phyloP scores from a whole-genome alignment of 805 yeast genomes.

The Saccharomycopsis selenospora region DNA sequence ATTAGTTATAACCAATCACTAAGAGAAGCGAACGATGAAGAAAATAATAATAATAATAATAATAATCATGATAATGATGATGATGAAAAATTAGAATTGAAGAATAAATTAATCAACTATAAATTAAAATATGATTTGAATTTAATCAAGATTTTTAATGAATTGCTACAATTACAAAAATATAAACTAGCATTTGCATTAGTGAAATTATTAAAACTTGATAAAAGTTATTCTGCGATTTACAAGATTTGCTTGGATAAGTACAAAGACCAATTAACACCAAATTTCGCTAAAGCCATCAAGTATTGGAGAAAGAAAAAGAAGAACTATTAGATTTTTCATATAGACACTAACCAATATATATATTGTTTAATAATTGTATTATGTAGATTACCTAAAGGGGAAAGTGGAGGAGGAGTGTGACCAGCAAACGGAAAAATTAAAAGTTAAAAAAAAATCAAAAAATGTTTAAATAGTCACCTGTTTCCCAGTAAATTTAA shows the following conservation, averaged over 20 bases:
- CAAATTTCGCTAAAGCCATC: conserved; percentile 8
- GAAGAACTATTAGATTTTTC: background rate
- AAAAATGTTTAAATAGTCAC: too few relatives aligned
- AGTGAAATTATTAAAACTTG: conserved; percentile 11
- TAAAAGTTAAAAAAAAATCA: too few relatives aligned
- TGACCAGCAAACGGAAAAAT: too few relatives aligned
- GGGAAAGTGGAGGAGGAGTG: too few relatives aligned
- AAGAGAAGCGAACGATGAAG: background rate
- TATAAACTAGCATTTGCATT: conserved; percentile 12
- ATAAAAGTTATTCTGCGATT: conserved; percentile 10
- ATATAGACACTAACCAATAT: too few relatives aligned
- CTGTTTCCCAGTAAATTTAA: too few relatives aligned
- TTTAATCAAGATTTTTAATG: conserved; percentile 11
- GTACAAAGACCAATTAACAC: background rate
- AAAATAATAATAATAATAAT: background rate
- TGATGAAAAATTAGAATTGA: conserved; percentile 1
- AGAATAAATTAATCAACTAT: background rate
- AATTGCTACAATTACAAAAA: conserved; percentile 5
- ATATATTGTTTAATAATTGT: too few relatives aligned
- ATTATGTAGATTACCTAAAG: too few relatives aligned
- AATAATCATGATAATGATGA: background rate
- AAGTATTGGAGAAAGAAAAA: conserved; percentile 12
- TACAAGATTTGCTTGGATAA: conserved; percentile 11
- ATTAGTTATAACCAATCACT: background rate
- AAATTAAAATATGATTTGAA: conserved; percentile 13